Evolutionary conservation across 768 basidiomycete genomes (phyloP), one percentile per base, ranked within the genome.

Genomic region (Psilocybe tampanensis): DNA sequence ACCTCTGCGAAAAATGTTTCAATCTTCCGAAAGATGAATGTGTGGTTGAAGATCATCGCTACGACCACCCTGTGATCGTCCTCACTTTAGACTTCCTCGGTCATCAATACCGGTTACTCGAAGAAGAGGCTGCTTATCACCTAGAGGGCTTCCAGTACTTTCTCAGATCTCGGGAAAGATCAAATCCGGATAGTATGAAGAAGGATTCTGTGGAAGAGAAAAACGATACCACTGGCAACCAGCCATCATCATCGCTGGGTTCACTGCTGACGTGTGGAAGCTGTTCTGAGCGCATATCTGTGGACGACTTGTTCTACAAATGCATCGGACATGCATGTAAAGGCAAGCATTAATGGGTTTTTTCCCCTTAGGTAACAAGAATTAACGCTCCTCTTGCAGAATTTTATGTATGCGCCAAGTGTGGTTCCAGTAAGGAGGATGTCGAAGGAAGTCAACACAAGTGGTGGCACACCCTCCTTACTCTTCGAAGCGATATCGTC

Each of bases 401-500:
- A 3, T 44, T 44, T 12, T 53, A 43, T 41, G 24, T 53, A 22
- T 53, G 52, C 18, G 42, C 18, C 12, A 8, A 43, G 8, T 53
- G 52, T 44, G 42, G 41, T 8, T 26, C 18, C 11, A 11, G 29
- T 3, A 29, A 32, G 15, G 42, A 44, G 9, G 26, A 26, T 7
- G 24, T 41, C 12, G 52, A 44, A 3, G 36, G 41, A 23, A 24
- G 23, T 12, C 12, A 36, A 21, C 52, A 53, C 19, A n/a, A 53
- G 29, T 53, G 52, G 52, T 53, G 52, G 52, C 52, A 53, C 13
- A 43, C n/a, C 15, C 42, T 53, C 22, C 42, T 53, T 2, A 29
- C 41, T 17, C 52, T 53, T 24, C 52, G 47, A 1, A 15, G n/a
- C 11, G 47, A 48, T 29, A 39, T 39, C 36, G 12, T 39, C 36